A percentile compares a stretch with the other conserved stretches of the same genome.
Evolutionary conservation across 2,329 filamentous ascomycete species (phyloP).

Genomic region (Paecilomyces niveus): DNA sequence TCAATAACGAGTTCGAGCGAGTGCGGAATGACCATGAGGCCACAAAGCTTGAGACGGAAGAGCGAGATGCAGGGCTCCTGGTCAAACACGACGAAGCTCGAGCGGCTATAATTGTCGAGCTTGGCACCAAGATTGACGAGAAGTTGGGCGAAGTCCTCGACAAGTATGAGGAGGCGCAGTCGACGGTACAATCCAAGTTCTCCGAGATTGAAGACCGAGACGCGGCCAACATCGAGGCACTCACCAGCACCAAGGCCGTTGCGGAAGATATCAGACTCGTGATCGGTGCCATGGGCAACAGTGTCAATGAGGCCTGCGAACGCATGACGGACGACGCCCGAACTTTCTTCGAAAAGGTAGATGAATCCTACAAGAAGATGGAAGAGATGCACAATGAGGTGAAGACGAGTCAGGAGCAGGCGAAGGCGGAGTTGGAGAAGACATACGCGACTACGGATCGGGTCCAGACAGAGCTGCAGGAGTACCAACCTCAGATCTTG

Average conservation of each 20-base stretch:
- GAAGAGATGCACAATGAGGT: constrained; percentile 66
- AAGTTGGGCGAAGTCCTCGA: constrained; percentile 73
- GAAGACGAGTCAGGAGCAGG: constrained; percentile 74
- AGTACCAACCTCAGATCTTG: constrained; percentile 83
- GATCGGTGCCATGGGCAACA: constrained; percentile 75
- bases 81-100: constrained; percentile 56
- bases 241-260: constrained; percentile 68
- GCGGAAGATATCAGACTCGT: constrained; percentile 82
- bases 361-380: constrained; percentile 67
- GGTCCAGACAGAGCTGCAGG: constrained; percentile 69
- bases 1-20: constrained; percentile 83
- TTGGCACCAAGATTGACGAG: constrained; percentile 59
- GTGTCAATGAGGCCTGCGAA: constrained; percentile 74
- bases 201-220: constrained; percentile 68
- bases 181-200: constrained; percentile 64
- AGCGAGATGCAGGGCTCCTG: constrained; percentile 47
- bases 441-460: constrained; percentile 65
- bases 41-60: constrained; percentile 69
- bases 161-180: constrained; percentile 84
- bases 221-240: constrained; percentile 63
- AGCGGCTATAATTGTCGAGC: constrained; percentile 46
- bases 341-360: constrained; percentile 75
- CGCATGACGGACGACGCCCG: constrained; percentile 83
- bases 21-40: constrained; percentile 72
- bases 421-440: constrained; percentile 72